Evolutionary conservation across 2,329 filamentous ascomycete genomes (phyloP).

Genomic region (Fusarium sp.): DNA sequence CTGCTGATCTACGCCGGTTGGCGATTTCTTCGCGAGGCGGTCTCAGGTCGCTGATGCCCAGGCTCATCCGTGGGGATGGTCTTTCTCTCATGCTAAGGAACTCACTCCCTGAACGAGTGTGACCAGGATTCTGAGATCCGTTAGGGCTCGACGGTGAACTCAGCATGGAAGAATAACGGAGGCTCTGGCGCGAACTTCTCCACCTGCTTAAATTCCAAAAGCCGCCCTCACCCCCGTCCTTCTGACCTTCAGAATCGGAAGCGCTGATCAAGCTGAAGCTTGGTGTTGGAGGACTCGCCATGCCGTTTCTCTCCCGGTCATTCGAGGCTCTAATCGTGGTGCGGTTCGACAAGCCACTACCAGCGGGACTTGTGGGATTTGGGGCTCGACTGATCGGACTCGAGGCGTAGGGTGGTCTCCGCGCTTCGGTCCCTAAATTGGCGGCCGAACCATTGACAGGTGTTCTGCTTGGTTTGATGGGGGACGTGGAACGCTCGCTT

Average conservation of each 20-base stretch:
- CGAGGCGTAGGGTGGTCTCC: slow-evolving; percentile 59
- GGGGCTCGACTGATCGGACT: slow-evolving; percentile 46
- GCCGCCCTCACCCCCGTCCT: slow-evolving; percentile 60
- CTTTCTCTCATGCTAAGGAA: slow-evolving; percentile 54
- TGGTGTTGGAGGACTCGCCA: slow-evolving; percentile 64
- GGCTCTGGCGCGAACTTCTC: slow-evolving; percentile 59
- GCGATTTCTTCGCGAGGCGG: slow-evolving; percentile 46
- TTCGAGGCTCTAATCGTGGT: slow-evolving; percentile 47
- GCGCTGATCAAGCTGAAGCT: slow-evolving; percentile 66
- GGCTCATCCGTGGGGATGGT: slow-evolving; percentile 50
- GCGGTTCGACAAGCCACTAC: slow-evolving; percentile 51
- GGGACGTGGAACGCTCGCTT: slow-evolving; percentile 71
- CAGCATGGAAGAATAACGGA: slow-evolving; percentile 51
- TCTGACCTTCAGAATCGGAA: slow-evolving; percentile 55
- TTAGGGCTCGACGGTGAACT: slow-evolving; percentile 41
- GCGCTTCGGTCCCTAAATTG: slow-evolving; percentile 63
- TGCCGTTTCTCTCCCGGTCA: slow-evolving; percentile 47
- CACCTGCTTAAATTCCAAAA: slow-evolving; percentile 73
- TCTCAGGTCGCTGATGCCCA: slow-evolving; percentile 50
- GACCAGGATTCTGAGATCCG: slow-evolving; percentile 21
- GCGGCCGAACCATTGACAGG: slow-evolving; percentile 56
- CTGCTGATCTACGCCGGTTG: slow-evolving; percentile 52
- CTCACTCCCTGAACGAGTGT: slow-evolving; percentile 57
- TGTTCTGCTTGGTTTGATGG: slow-evolving; percentile 60
- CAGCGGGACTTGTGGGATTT: slow-evolving; percentile 57